Evolutionary conservation across 2,329 filamentous ascomycete genomes (phyloP).

Genomic region (Colletotrichum lentis): DNA sequence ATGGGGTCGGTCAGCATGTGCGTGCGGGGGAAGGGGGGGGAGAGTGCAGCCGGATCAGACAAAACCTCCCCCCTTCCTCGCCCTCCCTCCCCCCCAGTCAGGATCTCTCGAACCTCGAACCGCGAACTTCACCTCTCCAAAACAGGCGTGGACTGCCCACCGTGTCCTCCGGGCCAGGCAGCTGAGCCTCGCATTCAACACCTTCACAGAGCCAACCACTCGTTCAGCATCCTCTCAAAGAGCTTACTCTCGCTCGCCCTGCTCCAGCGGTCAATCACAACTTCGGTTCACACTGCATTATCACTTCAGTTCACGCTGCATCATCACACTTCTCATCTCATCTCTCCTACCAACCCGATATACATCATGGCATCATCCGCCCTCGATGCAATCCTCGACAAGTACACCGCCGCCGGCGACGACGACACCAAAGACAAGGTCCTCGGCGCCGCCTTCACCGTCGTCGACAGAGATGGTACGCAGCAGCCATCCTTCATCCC

Average conservation of each 20-base stretch:
- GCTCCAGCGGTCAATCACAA: no score
- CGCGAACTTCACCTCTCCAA: no score
- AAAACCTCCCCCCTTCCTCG: no score
- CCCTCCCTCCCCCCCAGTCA: no score
- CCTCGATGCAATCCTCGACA: slow-evolving; percentile 42
- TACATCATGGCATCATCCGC: slow-evolving; percentile 2
- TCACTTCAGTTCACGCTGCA: background rate
- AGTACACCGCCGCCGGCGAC: slow-evolving; percentile 43
- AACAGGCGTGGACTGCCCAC: no score
- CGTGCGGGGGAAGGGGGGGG: no score
- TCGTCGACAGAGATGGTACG: slow-evolving; percentile 46
- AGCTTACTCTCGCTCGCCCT: no score
- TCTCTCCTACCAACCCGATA: no score
- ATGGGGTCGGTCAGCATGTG: no score
- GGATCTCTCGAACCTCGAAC: no score
- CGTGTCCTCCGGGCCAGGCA: no score
- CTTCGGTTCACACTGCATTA: background rate
- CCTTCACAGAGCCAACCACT: background rate
- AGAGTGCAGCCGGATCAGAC: no score
- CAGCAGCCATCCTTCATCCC: background rate
- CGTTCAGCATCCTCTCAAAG: background rate
- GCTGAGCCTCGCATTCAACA: background rate
- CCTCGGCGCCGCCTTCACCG: slow-evolving; percentile 50
- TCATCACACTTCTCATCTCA: background rate
- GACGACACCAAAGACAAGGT: slow-evolving; percentile 46